Evolutionary conservation across 306 rosid genomes (phyloP).

Genomic region (Parietaria judaica): DNA sequence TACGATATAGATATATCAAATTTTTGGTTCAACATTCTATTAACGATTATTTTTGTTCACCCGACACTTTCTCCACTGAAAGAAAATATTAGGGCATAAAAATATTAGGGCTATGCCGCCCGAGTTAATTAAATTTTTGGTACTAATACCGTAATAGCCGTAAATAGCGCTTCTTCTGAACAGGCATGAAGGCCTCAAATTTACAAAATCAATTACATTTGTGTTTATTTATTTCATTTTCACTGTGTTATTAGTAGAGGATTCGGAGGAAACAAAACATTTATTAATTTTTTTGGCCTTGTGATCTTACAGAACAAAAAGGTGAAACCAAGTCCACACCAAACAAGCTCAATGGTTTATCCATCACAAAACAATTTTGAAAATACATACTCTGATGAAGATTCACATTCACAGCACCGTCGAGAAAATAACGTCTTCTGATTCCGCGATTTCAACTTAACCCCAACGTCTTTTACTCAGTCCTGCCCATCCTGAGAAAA

Average conservation of each 20-base stretch:
- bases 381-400: constrained; percentile 14
- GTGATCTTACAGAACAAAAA: constrained; percentile 14
- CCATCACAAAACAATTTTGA: constrained; percentile 18
- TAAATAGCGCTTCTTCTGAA: too few relatives aligned
- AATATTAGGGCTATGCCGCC: too few relatives aligned
- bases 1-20: too few relatives aligned
- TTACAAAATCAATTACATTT: neutral
- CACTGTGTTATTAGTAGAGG: neutral
- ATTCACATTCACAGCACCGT: constrained; percentile 6
- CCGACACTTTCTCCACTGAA: too few relatives aligned
- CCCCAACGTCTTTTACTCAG: constrained; percentile 18
- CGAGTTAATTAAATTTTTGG: too few relatives aligned
- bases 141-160: too few relatives aligned
- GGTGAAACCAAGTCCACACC: constrained; percentile 4
- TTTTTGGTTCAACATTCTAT: too few relatives aligned
- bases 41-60: too few relatives aligned
- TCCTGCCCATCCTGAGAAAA: constrained; percentile 25
- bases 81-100: too few relatives aligned
- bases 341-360: constrained; percentile 13
- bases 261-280: neutral
- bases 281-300: constrained; percentile 14
- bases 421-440: constrained; percentile 12
- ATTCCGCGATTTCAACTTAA: constrained; percentile 3
- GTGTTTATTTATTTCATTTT: neutral
- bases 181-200: neutral